These are phyloP conservation scores for Dioscorea cayenensis DNA, from an alignment of 116 monocot species.

Conservation along the genomic window DNA sequence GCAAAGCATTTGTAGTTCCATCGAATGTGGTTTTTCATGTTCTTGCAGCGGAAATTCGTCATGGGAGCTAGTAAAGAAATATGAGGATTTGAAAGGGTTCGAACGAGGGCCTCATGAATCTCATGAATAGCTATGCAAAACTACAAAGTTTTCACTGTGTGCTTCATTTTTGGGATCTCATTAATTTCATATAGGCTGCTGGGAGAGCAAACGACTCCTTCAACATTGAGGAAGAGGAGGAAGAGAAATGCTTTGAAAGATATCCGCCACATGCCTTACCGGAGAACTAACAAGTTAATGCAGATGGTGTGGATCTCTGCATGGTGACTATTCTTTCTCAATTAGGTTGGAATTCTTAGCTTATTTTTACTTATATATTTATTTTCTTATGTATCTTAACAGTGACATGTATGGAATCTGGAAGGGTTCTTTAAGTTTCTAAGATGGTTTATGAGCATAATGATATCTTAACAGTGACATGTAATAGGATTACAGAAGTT, in stretches of 20 bases:
- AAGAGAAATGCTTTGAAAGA: slow-evolving; percentile 90
- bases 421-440: too few species aligned
- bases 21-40: background rate
- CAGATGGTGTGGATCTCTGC: background rate
- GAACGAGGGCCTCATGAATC: background rate
- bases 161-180: background rate
- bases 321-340: background rate
- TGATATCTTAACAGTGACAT: background rate
- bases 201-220: slow-evolving; percentile 81
- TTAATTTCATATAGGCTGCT: slow-evolving; percentile 42
- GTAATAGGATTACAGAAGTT: too few species aligned
- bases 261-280: slow-evolving; percentile 71
- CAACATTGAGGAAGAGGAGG: slow-evolving; percentile 69
- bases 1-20: background rate
- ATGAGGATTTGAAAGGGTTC: slow-evolving; percentile 85
- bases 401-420: too few species aligned
- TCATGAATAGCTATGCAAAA: background rate
- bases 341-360: background rate
- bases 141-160: background rate
- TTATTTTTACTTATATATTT: too few species aligned
- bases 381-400: background rate
- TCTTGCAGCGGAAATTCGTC: slow-evolving; percentile 74
- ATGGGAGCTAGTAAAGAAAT: slow-evolving; percentile 63
- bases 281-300: slow-evolving; percentile 5
- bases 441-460: too few species aligned